These are phyloP conservation scores for Diutina rugosa DNA, from an alignment of 1,139 yeast genomes.

Conservation along the genomic window DNA sequence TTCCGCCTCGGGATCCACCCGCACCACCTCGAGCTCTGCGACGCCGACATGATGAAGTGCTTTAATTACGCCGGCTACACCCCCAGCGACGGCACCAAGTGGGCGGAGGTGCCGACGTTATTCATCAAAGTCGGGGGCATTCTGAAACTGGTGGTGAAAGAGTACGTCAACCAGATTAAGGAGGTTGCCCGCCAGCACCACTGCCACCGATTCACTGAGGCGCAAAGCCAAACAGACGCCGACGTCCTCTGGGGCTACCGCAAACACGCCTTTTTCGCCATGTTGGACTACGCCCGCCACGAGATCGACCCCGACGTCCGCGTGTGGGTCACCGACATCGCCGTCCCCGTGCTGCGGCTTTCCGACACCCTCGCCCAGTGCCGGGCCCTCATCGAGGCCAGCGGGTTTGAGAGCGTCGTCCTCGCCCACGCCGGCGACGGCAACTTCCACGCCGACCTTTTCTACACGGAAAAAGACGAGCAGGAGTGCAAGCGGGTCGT, in stretches of 20 bases:
- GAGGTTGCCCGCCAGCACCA: constrained; percentile 40
- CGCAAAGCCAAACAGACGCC: constrained; percentile 53
- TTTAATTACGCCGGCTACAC: constrained; percentile 41
- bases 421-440: constrained; percentile 59
- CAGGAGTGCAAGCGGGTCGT: constrained; percentile 34
- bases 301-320: constrained; percentile 43
- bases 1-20: constrained; percentile 40
- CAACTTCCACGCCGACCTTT: constrained; percentile 41
- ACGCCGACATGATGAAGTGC: constrained; percentile 50
- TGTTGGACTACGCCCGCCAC: constrained; percentile 48
- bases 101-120: constrained; percentile 61
- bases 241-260: constrained; percentile 77
- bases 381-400: constrained; percentile 29
- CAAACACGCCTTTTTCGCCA: constrained; percentile 80
- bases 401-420: constrained; percentile 26
- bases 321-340: constrained; percentile 75
- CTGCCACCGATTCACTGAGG: constrained; percentile 42
- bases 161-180: constrained; percentile 44
- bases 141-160: constrained; percentile 35
- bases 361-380: constrained; percentile 36
- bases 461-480: constrained; percentile 34
- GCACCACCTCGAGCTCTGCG: constrained; percentile 55
- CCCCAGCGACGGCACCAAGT: constrained; percentile 27
- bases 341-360: constrained; percentile 43
- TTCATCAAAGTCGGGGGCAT: constrained; percentile 54